Evolutionary conservation across 2,329 filamentous ascomycete genomes (phyloP), one percentile per base, ranked within the genome.

Genomic region (Chaetomium sp.): DNA sequence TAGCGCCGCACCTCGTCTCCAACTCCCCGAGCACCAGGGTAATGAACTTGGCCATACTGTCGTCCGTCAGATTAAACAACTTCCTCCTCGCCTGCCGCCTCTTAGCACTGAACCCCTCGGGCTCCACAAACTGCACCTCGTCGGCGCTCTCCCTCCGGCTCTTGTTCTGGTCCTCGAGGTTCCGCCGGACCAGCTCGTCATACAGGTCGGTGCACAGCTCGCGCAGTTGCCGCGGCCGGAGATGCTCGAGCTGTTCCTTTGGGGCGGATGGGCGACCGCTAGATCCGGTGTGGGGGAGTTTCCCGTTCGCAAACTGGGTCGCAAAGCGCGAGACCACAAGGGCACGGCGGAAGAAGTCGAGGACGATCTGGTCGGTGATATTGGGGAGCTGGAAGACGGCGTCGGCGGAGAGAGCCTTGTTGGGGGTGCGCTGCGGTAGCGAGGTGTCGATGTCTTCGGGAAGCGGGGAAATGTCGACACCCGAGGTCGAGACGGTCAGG

Each of bases 171-270:
- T 58, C 33, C 35, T 31, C 49, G 16, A 65, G 54, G 23, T 66
- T 66, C 57, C 60, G 16, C 42, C 57, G 4, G 4, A 63, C 60
- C 31, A 66, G 27, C 51, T 63, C 64, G 29, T 66, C 64, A 35
- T 63, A 66, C 53, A 63, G 8, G 27, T 66, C 64, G 8, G 57
- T 35, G 35, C 57, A 63, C 35, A 66, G 33, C 51, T 66, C 57
- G n/a, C 61, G 31, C 10, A 63, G 42, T 35, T 55, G 31, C 13
- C 33, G 7, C 3, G 27, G 53, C 33, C 16, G 1, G 2, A 66
- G 53, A 10, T 1, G 13, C 21, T n/a, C 7, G 12, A 66, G 42
- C 51, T 38, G n/a, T 5, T 29, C 19, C 12, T n/a, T n/a, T n/a
- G n/a, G n/a, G n/a, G 19, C 19, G 35, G 35, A 12, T 27, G 10